Conservation (phyloP, 176 grass and related monocot genomes). For the Puya raimondii region DNA sequence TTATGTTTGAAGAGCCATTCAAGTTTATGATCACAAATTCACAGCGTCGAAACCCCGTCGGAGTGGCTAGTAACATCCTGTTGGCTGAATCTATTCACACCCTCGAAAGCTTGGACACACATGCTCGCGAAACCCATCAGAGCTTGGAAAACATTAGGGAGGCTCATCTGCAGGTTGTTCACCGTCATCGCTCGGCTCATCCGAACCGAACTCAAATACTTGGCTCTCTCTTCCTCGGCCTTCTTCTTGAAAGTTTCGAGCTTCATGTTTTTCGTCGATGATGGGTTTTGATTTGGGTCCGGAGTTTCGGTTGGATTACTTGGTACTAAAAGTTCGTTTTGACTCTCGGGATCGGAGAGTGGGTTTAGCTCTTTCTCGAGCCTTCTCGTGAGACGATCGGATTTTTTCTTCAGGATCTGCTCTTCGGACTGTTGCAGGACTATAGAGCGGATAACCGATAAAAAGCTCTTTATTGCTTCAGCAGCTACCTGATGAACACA, state of each 20-base stretch:
- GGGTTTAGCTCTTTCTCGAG: slow-evolving; percentile 42
- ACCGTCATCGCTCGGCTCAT: slow-evolving; percentile 72
- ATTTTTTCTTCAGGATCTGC: slow-evolving; percentile 63
- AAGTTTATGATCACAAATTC: neutral
- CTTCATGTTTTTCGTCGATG: slow-evolving; percentile 38
- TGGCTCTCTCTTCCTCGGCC: slow-evolving; percentile 68
- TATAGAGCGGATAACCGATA: slow-evolving; percentile 61
- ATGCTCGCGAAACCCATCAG: slow-evolving; percentile 60
- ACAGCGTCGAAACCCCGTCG: slow-evolving; percentile 27
- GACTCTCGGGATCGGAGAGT: slow-evolving; percentile 20
- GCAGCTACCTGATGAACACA: slow-evolving; percentile 58
- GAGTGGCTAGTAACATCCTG: slow-evolving; percentile 34
- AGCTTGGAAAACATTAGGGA: slow-evolving; percentile 87
- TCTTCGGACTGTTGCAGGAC: slow-evolving; percentile 70
- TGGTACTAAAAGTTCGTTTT: slow-evolving; percentile 7
- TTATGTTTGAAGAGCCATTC: neutral
- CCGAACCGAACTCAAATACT: slow-evolving; percentile 62
- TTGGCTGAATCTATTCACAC: slow-evolving; percentile 45
- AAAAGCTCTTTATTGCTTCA: slow-evolving; percentile 77
- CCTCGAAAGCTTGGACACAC: slow-evolving; percentile 67
- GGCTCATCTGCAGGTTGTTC: slow-evolving; percentile 74
- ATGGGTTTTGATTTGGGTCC: slow-evolving; percentile 25
- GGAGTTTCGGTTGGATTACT: slow-evolving; percentile 16
- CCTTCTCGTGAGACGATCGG: slow-evolving; percentile 43
- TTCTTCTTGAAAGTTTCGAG: slow-evolving; percentile 60